Percentiles rank a stretch among this genome's conserved stretches.
Conservation (phyloP, 495 filamentous ascomycete genomes). For the Friedmanniomyces simplex region DNA sequence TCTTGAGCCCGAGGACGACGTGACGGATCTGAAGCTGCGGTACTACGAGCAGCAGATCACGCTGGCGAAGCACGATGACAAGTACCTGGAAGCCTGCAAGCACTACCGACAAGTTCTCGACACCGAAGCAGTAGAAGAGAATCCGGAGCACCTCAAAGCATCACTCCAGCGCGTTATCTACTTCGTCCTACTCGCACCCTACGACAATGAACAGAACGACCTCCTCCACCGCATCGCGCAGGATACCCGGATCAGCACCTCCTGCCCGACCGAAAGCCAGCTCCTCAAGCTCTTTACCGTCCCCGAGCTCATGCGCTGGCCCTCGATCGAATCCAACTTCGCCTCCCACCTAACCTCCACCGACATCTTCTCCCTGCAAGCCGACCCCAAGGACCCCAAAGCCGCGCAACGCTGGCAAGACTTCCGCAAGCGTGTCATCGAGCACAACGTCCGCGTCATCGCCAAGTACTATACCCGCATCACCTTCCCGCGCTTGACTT, state of each 20-base stretch:
- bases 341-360: conserved; percentile 81
- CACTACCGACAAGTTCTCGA: conserved; percentile 92
- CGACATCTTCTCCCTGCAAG: conserved; percentile 57
- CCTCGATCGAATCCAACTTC: conserved; percentile 74
- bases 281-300: conserved; percentile 90
- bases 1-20: conserved; percentile 60
- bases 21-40: conserved; percentile 88
- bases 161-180: conserved; percentile 90
- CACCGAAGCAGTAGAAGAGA: conserved; percentile 85
- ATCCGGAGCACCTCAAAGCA: conserved; percentile 69
- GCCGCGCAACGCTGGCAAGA: conserved; percentile 80
- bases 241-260: conserved; percentile 44
- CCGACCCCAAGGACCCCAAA: conserved; percentile 50
- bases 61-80: conserved; percentile 89
- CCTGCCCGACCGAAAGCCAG: conserved; percentile 61
- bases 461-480: conserved; percentile 99
- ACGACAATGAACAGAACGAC: conserved; percentile 98
- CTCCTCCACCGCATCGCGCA: conserved; percentile 83
- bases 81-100: conserved; percentile 95
- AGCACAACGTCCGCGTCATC: conserved; percentile 95
- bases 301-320: conserved; percentile 97
- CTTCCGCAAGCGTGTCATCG: conserved; percentile 92
- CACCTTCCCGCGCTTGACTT: conserved; percentile 73
- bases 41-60: conserved; percentile 96
- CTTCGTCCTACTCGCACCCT: conserved; percentile 90